Evolutionary conservation across 306 rosid genomes (phyloP).

Genomic region (Fagus crenata): DNA sequence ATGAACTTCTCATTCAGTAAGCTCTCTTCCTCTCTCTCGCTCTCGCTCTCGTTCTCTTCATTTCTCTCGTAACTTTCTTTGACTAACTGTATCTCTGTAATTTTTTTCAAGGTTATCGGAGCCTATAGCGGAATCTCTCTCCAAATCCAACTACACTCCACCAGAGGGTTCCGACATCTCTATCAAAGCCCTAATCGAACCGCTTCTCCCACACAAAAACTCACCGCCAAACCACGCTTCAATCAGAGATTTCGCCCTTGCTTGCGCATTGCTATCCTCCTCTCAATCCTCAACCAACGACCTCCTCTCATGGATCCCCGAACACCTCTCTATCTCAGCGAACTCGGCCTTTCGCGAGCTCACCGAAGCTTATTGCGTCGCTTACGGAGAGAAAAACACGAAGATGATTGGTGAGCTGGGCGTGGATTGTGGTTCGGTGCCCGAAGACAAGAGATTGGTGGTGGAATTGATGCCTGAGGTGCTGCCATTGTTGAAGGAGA

Average conservation of each 20-base stretch:
- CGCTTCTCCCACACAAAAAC: slow-evolving; percentile 49
- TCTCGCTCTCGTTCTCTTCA: not conserved
- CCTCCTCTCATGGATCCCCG: slow-evolving; percentile 75
- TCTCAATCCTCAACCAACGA: slow-evolving; percentile 47
- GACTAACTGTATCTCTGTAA: not conserved
- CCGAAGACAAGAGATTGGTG: slow-evolving; percentile 53
- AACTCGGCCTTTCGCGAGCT: slow-evolving; percentile 46
- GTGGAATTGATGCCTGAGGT: slow-evolving; percentile 67
- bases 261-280: slow-evolving; percentile 66
- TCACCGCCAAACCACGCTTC: slow-evolving; percentile 27
- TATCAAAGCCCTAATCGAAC: slow-evolving; percentile 54
- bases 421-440: slow-evolving; percentile 34
- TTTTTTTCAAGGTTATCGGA: slow-evolving; percentile 52
- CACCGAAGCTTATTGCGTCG: slow-evolving; percentile 44
- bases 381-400: slow-evolving; percentile 30
- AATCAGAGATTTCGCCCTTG: slow-evolving; percentile 63
- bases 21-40: slow-evolving; percentile 8
- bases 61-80: not conserved
- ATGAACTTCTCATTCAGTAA: slow-evolving; percentile 52
- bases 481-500: slow-evolving; percentile 58
- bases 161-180: slow-evolving; percentile 45
- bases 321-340: slow-evolving; percentile 45
- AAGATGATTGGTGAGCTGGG: slow-evolving; percentile 46
- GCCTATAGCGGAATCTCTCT: slow-evolving; percentile 43
- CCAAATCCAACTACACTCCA: slow-evolving; percentile 40